Percentiles rank a stretch among this genome's conserved stretches.
Conservation (phyloP, 1,139 yeast species). For the Lodderomyces pseudojiufengensis region DNA sequence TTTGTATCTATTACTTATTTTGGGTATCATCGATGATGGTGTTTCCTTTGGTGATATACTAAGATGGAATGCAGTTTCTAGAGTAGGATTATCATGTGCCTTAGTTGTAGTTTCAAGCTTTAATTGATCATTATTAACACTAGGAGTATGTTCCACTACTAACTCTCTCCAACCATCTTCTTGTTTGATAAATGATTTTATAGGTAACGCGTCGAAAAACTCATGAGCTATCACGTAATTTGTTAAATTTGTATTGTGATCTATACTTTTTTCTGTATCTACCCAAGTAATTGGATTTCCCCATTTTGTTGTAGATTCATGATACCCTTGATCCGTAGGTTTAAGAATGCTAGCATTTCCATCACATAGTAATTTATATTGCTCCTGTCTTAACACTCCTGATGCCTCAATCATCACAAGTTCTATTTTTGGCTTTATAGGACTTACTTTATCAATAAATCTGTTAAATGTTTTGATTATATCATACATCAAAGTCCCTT, state of each 20-base stretch:
- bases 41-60: conserved; percentile 60
- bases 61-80: conserved; percentile 51
- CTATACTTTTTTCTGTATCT: conserved; percentile 61
- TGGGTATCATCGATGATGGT: conserved; percentile 60
- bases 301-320: conserved; percentile 46
- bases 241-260: conserved; percentile 32
- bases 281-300: conserved; percentile 61
- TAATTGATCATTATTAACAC: conserved; percentile 39
- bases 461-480: conserved; percentile 46
- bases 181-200: conserved; percentile 63
- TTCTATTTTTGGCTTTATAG: conserved; percentile 25
- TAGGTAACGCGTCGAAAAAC: conserved; percentile 84
- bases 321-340: conserved; percentile 30
- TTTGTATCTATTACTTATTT: conserved; percentile 48
- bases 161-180: conserved; percentile 74
- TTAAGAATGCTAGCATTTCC: conserved; percentile 15
- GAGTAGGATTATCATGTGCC: conserved; percentile 1
- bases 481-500: conserved; percentile 76
- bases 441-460: conserved; percentile 28
- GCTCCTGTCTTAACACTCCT: conserved; percentile 57
- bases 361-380: conserved; percentile 50
- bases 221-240: conserved; percentile 80
- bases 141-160: conserved; percentile 53
- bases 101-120: conserved; percentile 21
- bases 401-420: conserved; percentile 73